Evolutionary conservation across 2,329 filamentous ascomycete species (phyloP), one percentile per base, ranked within the genome.

Genomic region (Nemania abortiva): DNA sequence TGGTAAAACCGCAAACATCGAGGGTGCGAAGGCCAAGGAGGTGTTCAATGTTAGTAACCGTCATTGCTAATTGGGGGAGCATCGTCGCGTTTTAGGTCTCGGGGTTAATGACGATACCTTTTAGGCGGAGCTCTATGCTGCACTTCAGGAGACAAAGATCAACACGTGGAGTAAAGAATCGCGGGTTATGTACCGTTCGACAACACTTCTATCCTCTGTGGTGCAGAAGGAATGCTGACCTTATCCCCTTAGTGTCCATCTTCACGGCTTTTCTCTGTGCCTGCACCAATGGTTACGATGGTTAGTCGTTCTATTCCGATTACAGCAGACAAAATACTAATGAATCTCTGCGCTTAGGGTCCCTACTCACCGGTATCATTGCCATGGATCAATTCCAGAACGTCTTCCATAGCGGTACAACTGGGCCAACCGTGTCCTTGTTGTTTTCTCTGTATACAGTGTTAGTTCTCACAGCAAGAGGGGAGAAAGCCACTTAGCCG

Each of bases 231-330:
- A 24, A 39, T 42, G 20, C 54, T 66, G 7, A 65, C 54, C 31
- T 34, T 49, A 29, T 59, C 65, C 31, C 6, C 31, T 2, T 24
- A 84, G 82, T 81, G 64, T 77, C 80, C 66, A 81, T 86, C 57
- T 84, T 85, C 42, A 71, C 84, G 31, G 77, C 80, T 9, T 84
- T 85, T 70, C 83, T 82, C 75, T 84, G 83, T 68, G 80, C 83
- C 47, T 84, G 82, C 67, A 83, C 83, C 72, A 85, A 84, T 74
- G 83, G 83, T 68, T 85, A 84, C 71, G 83, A 85, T 77, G 81
- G 77, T 77, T 45, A 71, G 73, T n/a, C 11, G 20, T 29, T n/a
- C 55, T 5, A n/a, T 20, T 42, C 20, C 45, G 20, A 10, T 45
- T 11, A 24, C 4, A 34, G 27, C 10, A 18, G 52, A 66, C 6